Evolutionary conservation across 805 yeast genomes (phyloP), one percentile per base, ranked within the genome.

Genomic region (Zygoascus biomembranicola): DNA sequence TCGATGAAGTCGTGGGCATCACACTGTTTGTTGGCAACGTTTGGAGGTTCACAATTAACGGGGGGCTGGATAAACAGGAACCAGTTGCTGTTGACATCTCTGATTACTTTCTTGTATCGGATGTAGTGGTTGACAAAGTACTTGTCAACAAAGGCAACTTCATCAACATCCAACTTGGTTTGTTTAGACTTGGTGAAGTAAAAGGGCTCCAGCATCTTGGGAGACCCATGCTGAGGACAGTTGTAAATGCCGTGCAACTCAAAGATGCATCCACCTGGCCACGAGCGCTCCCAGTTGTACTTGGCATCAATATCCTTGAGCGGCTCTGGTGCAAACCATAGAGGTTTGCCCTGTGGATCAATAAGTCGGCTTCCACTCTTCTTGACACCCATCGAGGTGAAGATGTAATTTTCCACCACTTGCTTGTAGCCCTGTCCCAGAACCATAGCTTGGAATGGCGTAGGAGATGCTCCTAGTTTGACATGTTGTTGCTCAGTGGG

Each of bases 241-340:
- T 76, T 76, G 95, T 96, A 90, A 5, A 90, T 84, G 0, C 84
- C 85, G 60, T 82, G 84, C 52, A 79, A 80, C 5, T 85, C 87
- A 82, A 87, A 90, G 9, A 90, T 74, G 68, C 97, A 90, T 0
- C 92, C 96, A 0, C 84, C 64, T 44, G 69, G 63, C 97, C 97
- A 90, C 44, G 69, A 75, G 61, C 97, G 77, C 14, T 70, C 59
- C 79, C 92, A 90, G 1, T 85, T 85, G 68, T 87, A 88, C 50
- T 75, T 78, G 8, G 63, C 55, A 63, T 89, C 96, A 14, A 52
- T 20, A 13, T 26, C 44, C 19, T 19, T 41, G 16, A 31, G 50
- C 19, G 49, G 50, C n/a, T 32, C 44, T 9, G 13, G 65, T 0
- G 75, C 56, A 1, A 87, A 62, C 97, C 97, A 90, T 8, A 23